Evolutionary conservation across 2,329 filamentous ascomycete species (phyloP), one percentile per base, ranked within the genome.

Genomic region (Fonsecaea monophora): DNA sequence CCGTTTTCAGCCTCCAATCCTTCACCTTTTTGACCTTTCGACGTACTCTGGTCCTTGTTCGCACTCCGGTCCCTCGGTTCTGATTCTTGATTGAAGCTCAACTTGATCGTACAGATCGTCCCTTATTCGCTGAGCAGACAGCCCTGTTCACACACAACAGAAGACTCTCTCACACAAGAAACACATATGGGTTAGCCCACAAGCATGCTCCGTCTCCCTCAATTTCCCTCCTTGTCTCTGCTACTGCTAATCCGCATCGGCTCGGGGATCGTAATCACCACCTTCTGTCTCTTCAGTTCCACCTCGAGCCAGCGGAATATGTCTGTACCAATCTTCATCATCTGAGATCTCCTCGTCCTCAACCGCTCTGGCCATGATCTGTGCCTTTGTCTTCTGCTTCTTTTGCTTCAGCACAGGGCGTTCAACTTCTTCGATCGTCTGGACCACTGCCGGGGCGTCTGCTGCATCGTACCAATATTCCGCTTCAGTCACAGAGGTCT

Each of bases 361-460:
- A n/a, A 60, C 60, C 2, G 58, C 59, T 13, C 58, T 65, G 13
- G 53, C 72, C 75, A 60, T 79, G 75, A 38, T 71, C 74, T 56
- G 67, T 71, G 21, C 66, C 77, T 60, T 74, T 70, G 50, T 74
- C 73, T 18, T 76, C 73, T 59, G 69, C 73, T 15, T 77, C 75
- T 62, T 73, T 73, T 45, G 53, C 12, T 53, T 45, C 4, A 53
- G 56, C 25, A 48, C 12, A 6, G 53, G 56, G 34, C 37, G 57
- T 50, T 35, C 18, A 5, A 32, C 30, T 12, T 57, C 18, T 38
- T 25, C 48, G 7, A 61, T 13, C 56, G 18, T 40, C 21, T 8
- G 21, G 40, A 30, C 9, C 21, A 25, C 56, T 53, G 25, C 34
- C 15, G 38, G 7, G 42, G 15, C 37, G 12, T 64, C 62, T 37